Conservation (phyloP, 148 eudicot genomes). For the Chenopodium quinoa region DNA sequence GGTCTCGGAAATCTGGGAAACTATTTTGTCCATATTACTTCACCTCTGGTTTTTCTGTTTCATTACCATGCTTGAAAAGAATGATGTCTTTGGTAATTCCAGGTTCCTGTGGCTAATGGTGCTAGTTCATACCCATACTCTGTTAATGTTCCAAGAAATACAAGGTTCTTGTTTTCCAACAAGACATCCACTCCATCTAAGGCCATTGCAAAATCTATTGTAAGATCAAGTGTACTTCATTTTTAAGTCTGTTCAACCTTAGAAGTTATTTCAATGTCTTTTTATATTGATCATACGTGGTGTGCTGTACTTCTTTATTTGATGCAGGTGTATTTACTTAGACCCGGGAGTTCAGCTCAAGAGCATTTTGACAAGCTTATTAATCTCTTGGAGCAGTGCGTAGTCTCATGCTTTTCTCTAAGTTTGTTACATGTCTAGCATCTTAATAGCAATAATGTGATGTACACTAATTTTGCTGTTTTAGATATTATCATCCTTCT, state of each 20-base stretch:
- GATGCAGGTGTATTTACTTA: constrained; percentile 78
- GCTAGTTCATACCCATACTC: constrained; percentile 83
- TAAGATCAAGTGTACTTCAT: constrained; percentile 39
- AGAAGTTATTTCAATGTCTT: neutral
- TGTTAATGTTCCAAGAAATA: constrained; percentile 86
- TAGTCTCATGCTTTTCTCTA: constrained; percentile 28
- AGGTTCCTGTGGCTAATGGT: constrained; percentile 99
- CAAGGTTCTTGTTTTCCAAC: constrained; percentile 87
- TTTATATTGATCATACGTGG: constrained; percentile 1
- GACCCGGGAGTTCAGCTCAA: constrained; percentile 74
- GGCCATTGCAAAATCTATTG: constrained; percentile 94
- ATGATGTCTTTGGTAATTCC: constrained; percentile 15
- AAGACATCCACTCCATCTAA: constrained; percentile 74
- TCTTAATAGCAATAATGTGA: constrained; percentile 12
- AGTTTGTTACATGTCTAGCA: constrained; percentile 10
- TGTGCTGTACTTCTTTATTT: constrained; percentile 9
- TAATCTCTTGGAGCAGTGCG: constrained; percentile 96
- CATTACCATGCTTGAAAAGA: constrained; percentile 8
- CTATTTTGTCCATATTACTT: neutral
- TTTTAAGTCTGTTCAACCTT: neutral
- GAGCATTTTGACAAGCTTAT: constrained; percentile 73
- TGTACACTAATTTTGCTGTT: constrained; percentile 20
- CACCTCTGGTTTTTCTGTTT: neutral
- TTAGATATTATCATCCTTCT: constrained; percentile 95
- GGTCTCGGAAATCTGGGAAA: constrained; percentile 7